phyloP scores from a whole-genome alignment of 75 land plant genomes.

The Chamaecyparis obtusa region DNA sequence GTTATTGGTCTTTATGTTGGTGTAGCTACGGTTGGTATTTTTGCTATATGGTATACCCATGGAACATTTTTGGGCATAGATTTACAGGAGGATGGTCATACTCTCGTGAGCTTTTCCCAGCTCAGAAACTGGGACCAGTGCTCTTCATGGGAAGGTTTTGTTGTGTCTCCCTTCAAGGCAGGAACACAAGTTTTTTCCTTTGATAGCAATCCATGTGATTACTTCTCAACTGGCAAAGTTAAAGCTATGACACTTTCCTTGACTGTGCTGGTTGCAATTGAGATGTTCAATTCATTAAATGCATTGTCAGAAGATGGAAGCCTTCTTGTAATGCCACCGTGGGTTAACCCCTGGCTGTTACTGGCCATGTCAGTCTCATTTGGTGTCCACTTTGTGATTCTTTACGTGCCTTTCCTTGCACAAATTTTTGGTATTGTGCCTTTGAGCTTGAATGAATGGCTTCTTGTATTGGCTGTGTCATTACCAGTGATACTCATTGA shows the following conservation, averaged over 20 bases:
- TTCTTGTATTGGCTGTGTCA: constrained; percentile 66
- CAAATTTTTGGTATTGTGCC: constrained; percentile 80
- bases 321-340: constrained; percentile 79
- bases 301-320: constrained; percentile 89
- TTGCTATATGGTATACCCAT: constrained; percentile 83
- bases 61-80: constrained; percentile 75
- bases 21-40: constrained; percentile 88
- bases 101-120: constrained; percentile 68
- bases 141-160: constrained; percentile 66
- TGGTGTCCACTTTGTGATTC: constrained; percentile 75
- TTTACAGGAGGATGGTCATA: constrained; percentile 75
- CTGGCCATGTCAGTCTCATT: constrained; percentile 79
- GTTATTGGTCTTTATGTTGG: constrained; percentile 95
- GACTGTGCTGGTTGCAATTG: constrained; percentile 80
- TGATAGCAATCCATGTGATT: constrained; percentile 72
- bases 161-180: constrained; percentile 68
- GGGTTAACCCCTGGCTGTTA: constrained; percentile 86
- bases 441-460: constrained; percentile 83
- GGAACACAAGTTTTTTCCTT: constrained; percentile 56
- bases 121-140: constrained; percentile 83
- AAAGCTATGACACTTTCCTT: constrained; percentile 82
- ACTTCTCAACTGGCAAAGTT: constrained; percentile 76
- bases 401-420: constrained; percentile 82
- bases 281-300: constrained; percentile 93
- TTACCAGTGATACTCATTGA: constrained; percentile 79